Percentiles rank a stretch among this genome's conserved stretches.
Conservation (phyloP, 768 basidiomycete genomes). For the Lentinula raphanica region DNA sequence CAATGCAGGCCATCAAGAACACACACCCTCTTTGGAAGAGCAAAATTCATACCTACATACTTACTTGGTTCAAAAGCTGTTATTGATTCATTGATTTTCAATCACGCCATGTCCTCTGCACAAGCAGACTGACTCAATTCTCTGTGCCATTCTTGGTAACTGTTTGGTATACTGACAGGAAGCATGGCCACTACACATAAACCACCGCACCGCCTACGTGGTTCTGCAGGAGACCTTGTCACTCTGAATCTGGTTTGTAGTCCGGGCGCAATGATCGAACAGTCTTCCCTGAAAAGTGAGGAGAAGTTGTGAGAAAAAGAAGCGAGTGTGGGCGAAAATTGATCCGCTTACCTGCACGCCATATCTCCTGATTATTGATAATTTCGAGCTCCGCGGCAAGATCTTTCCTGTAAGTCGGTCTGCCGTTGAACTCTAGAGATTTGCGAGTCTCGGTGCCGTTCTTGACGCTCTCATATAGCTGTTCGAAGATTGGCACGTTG, state of each 20-base stretch:
- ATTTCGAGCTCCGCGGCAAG: conserved; percentile 88
- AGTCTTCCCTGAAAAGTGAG: conserved; percentile 61
- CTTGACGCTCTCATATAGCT: conserved; percentile 30
- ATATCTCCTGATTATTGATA: conserved; percentile 98
- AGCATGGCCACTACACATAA: background rate
- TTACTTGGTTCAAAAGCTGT: no score
- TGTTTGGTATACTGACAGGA: background rate
- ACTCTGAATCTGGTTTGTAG: conserved; percentile 69
- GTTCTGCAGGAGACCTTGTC: conserved; percentile 3
- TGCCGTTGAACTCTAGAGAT: conserved; percentile 92
- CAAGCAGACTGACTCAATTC: background rate
- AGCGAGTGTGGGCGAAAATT: background rate
- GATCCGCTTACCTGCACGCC: conserved; percentile 72
- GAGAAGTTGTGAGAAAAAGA: background rate
- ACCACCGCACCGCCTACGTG: background rate
- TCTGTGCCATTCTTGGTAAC: background rate
- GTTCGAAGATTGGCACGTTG: conserved; percentile 91
- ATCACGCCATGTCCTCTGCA: background rate
- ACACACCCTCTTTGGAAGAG: no score
- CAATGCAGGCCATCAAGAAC: no score
- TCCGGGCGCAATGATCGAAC: conserved; percentile 88
- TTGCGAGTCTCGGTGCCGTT: conserved; percentile 97
- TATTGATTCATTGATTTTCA: no score
- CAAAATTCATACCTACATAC: no score
- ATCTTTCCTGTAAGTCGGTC: conserved; percentile 88